Evolutionary conservation across 108 stramenopile species (phyloP).

Genomic region (Cyclotella choctawhatcheeana): DNA sequence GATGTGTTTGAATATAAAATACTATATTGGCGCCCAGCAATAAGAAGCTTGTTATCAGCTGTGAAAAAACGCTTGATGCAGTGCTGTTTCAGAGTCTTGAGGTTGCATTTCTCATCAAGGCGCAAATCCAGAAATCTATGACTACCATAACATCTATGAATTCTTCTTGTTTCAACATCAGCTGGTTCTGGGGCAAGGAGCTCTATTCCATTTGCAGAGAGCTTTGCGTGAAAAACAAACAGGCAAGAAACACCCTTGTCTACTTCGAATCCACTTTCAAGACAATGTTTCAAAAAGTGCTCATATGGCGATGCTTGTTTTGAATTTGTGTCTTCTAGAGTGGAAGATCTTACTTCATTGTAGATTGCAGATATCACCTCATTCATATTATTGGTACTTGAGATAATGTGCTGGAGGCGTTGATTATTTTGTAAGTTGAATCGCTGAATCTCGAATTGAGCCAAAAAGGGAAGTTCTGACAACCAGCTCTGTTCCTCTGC

Average conservation of each 20-base stretch:
- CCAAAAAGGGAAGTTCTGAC: conserved; percentile 12
- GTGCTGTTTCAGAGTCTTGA: neutral
- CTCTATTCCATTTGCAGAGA: conserved; percentile 11
- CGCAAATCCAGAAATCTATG: conserved; percentile 38
- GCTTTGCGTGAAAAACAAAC: conserved; percentile 13
- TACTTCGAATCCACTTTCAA: neutral
- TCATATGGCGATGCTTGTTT: neutral
- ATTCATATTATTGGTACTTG: neutral
- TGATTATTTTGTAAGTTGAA: neutral
- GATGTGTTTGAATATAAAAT: conserved; percentile 34
- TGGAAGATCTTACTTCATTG: neutral
- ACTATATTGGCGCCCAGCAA: conserved; percentile 38
- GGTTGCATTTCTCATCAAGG: conserved; percentile 8
- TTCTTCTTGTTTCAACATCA: conserved; percentile 17
- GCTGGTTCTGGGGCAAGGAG: conserved; percentile 7
- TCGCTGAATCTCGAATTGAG: conserved; percentile 13
- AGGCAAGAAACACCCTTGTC: conserved; percentile 17
- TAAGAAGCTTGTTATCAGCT: neutral
- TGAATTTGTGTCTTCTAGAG: no score
- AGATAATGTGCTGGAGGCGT: neutral
- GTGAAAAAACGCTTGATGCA: conserved; percentile 11
- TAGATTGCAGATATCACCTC: conserved; percentile 9
- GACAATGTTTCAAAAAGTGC: neutral
- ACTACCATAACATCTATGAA: conserved; percentile 37
- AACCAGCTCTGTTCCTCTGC: conserved; percentile 1